phyloP scores from a whole-genome alignment of 179 eudicot species.

The Actinidia polygama region DNA sequence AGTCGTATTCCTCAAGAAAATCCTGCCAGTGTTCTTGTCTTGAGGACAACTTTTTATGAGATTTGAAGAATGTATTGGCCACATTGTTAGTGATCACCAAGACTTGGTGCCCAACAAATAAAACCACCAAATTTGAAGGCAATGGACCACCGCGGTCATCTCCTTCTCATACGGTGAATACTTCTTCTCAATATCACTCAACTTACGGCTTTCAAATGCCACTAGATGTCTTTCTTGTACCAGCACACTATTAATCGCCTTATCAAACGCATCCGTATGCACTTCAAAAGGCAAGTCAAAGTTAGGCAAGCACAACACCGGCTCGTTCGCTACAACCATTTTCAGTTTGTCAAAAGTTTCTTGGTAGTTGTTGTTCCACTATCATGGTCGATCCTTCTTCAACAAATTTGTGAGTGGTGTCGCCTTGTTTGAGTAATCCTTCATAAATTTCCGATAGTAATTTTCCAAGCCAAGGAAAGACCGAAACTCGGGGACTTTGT shows the following conservation, averaged over 20 bases:
- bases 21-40: background rate
- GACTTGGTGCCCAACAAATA: background rate
- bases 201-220: background rate
- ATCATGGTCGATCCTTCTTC: background rate
- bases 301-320: background rate
- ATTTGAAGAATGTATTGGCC: background rate
- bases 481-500: background rate
- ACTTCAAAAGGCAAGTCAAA: background rate
- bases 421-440: background rate
- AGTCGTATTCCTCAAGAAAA: no score
- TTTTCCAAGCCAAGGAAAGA: conserved; percentile 6
- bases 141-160: background rate
- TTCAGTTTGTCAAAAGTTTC: conserved; percentile 7
- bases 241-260: background rate
- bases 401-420: background rate
- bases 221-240: background rate
- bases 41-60: background rate
- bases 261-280: conserved; percentile 9
- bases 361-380: background rate
- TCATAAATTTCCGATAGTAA: background rate
- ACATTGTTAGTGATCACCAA: background rate
- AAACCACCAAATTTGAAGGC: background rate
- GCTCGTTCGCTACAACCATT: background rate
- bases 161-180: background rate
- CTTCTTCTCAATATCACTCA: background rate